Conservation (phyloP, 345 rosid species). For the Gossypium anomalum region DNA sequence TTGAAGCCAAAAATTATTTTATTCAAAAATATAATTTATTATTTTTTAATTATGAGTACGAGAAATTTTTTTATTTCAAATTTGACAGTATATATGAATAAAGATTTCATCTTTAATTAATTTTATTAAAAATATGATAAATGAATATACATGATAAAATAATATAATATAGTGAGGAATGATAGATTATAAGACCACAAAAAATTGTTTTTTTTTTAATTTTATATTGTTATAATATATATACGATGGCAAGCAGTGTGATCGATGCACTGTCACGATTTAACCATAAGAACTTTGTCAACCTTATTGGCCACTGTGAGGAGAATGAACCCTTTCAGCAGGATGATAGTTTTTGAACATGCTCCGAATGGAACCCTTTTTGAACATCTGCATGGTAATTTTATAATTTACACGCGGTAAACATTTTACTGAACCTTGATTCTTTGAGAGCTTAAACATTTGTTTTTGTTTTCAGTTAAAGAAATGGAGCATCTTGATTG, state of each 20-base stretch:
- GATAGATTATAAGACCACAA: too few relatives aligned
- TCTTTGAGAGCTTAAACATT: conserved; percentile 15
- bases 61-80: too few relatives aligned
- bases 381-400: conserved; percentile 86
- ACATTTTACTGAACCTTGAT: neutral
- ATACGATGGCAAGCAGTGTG: conserved; percentile 14
- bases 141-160: too few relatives aligned
- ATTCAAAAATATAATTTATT: too few relatives aligned
- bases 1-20: too few relatives aligned
- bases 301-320: conserved; percentile 81
- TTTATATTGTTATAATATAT: too few relatives aligned
- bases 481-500: conserved; percentile 95
- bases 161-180: too few relatives aligned
- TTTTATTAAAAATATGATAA: too few relatives aligned
- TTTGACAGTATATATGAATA: too few relatives aligned
- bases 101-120: too few relatives aligned
- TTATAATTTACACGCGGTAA: neutral
- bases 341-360: conserved; percentile 99
- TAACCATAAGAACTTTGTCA: conserved; percentile 92
- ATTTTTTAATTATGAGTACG: too few relatives aligned
- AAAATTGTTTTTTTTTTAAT: too few relatives aligned
- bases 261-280: conserved; percentile 68
- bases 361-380: conserved; percentile 86
- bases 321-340: conserved; percentile 86
- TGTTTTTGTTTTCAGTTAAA: conserved; percentile 42